phyloP scores from a whole-genome alignment of 2,329 filamentous ascomycete species.

The Talaromyces rugulosus region DNA sequence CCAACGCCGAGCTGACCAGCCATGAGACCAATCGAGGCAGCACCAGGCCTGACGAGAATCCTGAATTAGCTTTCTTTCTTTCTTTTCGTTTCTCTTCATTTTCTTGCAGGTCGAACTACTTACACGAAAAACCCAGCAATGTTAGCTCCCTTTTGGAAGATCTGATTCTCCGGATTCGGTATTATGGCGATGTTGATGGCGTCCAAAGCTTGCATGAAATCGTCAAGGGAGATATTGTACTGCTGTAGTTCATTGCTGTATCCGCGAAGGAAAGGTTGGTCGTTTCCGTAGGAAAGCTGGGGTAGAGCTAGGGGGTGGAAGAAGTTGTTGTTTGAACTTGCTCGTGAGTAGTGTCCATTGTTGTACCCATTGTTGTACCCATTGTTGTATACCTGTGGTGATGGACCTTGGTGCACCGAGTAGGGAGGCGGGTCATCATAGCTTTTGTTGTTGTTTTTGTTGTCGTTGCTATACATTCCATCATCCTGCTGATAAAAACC shows the following conservation, averaged over 20 bases:
- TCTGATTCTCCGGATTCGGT: conserved; percentile 1
- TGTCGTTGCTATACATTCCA: not conserved
- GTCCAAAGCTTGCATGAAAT: conserved; percentile 2
- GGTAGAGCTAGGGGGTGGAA: conserved; percentile 2
- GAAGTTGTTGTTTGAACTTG: not conserved
- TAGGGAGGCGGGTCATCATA: not conserved
- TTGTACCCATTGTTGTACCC: not conserved
- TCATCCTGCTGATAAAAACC: not conserved
- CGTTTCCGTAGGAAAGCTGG: not conserved
- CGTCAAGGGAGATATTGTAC: not conserved
- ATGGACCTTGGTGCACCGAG: not conserved
- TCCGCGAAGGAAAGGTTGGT: conserved; percentile 4
- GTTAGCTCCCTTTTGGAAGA: conserved; percentile 5
- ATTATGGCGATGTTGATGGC: conserved; percentile 2
- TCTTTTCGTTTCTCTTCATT: too few relatives aligned
- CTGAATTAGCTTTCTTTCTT: not conserved
- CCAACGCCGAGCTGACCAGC: conserved; percentile 2
- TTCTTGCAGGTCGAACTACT: not conserved
- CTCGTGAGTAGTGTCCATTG: not conserved
- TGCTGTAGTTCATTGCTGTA: conserved; percentile 1
- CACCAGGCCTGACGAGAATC: not conserved
- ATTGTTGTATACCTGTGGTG: not conserved
- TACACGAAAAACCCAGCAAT: conserved; percentile 4
- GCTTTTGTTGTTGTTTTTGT: too few relatives aligned
- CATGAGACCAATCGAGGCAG: conserved; percentile 1